phyloP scores from a whole-genome alignment of 768 basidiomycete species.

The Russula virescens region DNA sequence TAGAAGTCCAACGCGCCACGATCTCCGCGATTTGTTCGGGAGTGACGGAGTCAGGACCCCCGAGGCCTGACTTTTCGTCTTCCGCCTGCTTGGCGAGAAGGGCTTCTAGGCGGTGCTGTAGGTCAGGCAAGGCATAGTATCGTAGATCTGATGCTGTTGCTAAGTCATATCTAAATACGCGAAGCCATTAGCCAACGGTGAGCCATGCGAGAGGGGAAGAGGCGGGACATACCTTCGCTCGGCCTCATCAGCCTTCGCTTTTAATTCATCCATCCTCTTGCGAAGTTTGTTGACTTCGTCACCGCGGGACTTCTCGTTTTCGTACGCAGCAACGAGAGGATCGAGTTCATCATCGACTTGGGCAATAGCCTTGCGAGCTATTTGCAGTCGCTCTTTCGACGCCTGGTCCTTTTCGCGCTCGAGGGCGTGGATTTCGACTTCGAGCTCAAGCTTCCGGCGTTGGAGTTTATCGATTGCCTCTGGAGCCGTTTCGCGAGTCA shows the following conservation, averaged over 20 bases:
- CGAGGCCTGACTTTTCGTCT: constrained; percentile 55
- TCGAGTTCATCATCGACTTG: constrained; percentile 80
- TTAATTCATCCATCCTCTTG: constrained; percentile 83
- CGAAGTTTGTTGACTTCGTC: constrained; percentile 74
- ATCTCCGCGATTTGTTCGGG: constrained; percentile 92
- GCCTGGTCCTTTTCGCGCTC: constrained; percentile 88
- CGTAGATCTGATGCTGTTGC: constrained; percentile 80
- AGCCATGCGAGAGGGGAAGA: too few species aligned
- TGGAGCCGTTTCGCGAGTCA: constrained; percentile 90
- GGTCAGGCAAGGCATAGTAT: constrained; percentile 89
- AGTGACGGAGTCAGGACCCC: constrained; percentile 65
- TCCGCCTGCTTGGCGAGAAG: constrained; percentile 68
- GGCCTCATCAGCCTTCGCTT: constrained; percentile 88
- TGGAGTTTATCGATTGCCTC: constrained; percentile 91
- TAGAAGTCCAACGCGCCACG: constrained; percentile 87
- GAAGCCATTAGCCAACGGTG: constrained; percentile 19
- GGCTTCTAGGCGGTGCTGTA: constrained; percentile 63
- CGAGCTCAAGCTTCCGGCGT: constrained; percentile 81
- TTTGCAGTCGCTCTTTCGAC: constrained; percentile 73
- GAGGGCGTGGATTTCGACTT: constrained; percentile 92
- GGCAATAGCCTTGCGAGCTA: constrained; percentile 71
- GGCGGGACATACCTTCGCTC: constrained; percentile 57
- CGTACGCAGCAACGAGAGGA: constrained; percentile 80
- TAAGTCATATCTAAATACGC: constrained; percentile 40
- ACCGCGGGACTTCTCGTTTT: constrained; percentile 76